Percentiles rank a stretch among this genome's conserved stretches.
Conservation (phyloP, 345 rosid species). For the Brassica rapa region DNA sequence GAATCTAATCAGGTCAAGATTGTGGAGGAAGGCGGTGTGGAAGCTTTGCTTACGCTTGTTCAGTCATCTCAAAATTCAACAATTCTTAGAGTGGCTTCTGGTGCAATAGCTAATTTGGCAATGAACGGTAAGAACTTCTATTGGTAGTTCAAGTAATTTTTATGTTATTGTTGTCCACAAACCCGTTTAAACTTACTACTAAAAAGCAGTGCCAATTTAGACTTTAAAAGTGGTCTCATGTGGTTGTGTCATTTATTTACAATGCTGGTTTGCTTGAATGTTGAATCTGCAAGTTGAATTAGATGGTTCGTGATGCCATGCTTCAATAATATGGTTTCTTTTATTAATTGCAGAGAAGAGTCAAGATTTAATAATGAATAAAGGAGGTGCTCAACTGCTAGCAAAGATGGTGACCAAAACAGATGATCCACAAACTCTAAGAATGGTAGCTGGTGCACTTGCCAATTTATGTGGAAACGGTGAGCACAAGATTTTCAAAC, state of each 20-base stretch:
- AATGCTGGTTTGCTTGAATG: conserved; percentile 6
- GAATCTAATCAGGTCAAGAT: conserved; percentile 82
- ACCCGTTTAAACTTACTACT: not conserved
- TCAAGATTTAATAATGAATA: conserved; percentile 84
- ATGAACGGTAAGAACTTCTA: conserved; percentile 70
- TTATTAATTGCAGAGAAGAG: conserved; percentile 57
- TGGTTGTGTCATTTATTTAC: conserved; percentile 21
- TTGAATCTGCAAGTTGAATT: conserved; percentile 6
- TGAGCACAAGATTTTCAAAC: conserved; percentile 37
- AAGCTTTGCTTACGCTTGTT: conserved; percentile 72
- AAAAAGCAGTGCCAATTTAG: not conserved
- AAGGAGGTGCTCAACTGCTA: conserved; percentile 77
- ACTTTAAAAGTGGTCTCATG: not conserved
- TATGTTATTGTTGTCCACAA: conserved; percentile 7
- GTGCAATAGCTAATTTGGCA: conserved; percentile 95
- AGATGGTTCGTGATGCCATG: conserved; percentile 6
- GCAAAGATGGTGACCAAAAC: conserved; percentile 72
- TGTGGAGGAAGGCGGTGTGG: conserved; percentile 93
- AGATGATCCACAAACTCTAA: conserved; percentile 82
- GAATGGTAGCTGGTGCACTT: conserved; percentile 97
- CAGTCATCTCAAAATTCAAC: conserved; percentile 71
- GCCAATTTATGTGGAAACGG: conserved; percentile 96
- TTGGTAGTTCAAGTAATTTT: conserved; percentile 16
- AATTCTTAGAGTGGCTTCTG: conserved; percentile 91
- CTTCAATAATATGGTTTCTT: not conserved